A percentile compares a stretch with the other conserved stretches of the same genome.
Evolutionary conservation across 495 filamentous ascomycete genomes (phyloP).

Genomic region (Aspergillus conjunctus): DNA sequence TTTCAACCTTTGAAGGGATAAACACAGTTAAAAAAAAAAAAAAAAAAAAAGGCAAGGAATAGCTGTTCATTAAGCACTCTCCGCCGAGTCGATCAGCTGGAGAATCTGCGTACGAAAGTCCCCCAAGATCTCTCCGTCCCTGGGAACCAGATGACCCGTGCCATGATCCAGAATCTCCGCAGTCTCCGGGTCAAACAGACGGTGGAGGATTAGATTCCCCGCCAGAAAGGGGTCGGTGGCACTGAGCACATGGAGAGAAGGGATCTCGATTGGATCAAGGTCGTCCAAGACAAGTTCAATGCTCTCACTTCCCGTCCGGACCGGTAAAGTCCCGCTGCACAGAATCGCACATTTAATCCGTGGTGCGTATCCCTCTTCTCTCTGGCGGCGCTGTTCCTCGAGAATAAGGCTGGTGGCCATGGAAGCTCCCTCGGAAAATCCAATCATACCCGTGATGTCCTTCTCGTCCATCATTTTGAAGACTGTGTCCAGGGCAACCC

Average conservation of each 20-base stretch:
- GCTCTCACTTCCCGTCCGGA: background rate
- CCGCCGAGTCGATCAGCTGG: background rate
- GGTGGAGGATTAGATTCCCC: constrained; percentile 56
- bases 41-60: background rate
- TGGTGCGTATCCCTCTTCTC: constrained; percentile 36
- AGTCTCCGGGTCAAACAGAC: constrained; percentile 49
- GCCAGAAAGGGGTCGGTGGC: constrained; percentile 57
- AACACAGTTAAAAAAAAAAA: too few species aligned
- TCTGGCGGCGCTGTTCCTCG: constrained; percentile 45
- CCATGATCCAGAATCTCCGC: constrained; percentile 59
- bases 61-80: background rate
- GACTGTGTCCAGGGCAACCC: constrained; percentile 21
- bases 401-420: constrained; percentile 57
- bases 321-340: background rate
- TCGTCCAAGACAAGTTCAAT: constrained; percentile 44
- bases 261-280: constrained; percentile 49
- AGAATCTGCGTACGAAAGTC: constrained; percentile 29
- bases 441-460: constrained; percentile 47
- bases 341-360: background rate
- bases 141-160: constrained; percentile 55
- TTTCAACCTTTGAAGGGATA: too few species aligned
- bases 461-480: constrained; percentile 38
- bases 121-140: constrained; percentile 48
- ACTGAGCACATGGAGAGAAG: constrained; percentile 60
- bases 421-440: constrained; percentile 64